A percentile compares a stretch with the other conserved stretches of the same genome.
Evolutionary conservation across 75 land plant genomes (phyloP).

Genomic region (Cupressus sempervirens): DNA sequence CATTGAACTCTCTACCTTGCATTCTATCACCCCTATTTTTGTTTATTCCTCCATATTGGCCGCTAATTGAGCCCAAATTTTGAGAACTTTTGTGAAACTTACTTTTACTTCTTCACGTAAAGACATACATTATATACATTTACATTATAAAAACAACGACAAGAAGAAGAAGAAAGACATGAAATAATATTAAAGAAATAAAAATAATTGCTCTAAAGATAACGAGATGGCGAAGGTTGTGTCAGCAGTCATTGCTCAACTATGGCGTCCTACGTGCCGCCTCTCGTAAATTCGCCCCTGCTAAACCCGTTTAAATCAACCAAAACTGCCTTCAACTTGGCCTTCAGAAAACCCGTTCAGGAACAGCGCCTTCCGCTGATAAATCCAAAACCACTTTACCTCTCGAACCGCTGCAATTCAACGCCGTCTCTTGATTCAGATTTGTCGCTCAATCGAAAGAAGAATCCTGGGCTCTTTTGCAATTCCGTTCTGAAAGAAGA

Average conservation of each 20-base stretch:
- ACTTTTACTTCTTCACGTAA: too few species aligned
- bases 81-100: too few species aligned
- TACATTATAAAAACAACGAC: too few species aligned
- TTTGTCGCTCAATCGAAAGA: background rate
- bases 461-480: background rate
- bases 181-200: too few species aligned
- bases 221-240: background rate
- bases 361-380: background rate
- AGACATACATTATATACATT: too few species aligned
- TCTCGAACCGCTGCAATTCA: background rate
- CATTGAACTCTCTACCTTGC: too few species aligned
- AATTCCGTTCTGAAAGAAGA: background rate
- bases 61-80: too few species aligned
- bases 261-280: background rate
- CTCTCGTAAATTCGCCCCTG: background rate
- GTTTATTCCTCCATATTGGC: too few species aligned
- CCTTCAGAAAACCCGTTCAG: background rate
- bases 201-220: background rate
- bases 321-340: background rate
- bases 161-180: too few species aligned
- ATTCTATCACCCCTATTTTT: too few species aligned
- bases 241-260: background rate
- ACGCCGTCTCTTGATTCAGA: background rate
- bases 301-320: background rate
- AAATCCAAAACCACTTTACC: background rate